Percentiles rank a stretch among this genome's conserved stretches.
Conservation (phyloP, 257 asterid species). For the Jacaranda mimosifolia region DNA sequence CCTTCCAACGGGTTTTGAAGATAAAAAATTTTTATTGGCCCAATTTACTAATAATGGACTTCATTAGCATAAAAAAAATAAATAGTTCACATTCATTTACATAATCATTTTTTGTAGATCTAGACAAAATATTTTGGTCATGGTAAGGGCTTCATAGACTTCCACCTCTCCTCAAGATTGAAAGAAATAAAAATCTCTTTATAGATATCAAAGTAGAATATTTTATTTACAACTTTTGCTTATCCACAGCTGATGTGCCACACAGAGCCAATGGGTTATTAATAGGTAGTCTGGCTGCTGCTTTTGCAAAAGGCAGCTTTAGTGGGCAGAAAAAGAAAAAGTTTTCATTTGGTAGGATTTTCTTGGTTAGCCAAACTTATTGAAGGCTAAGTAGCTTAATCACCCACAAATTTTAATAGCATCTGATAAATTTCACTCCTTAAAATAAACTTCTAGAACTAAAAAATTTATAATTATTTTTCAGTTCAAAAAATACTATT, state of each 20-base stretch:
- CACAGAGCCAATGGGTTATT: too few relatives aligned
- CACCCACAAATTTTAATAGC: neutral
- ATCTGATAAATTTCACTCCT: neutral
- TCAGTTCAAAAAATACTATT: too few relatives aligned
- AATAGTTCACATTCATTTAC: too few relatives aligned
- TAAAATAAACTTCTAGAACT: neutral
- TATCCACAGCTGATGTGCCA: slow-evolving; percentile 4
- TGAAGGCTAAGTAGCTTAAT: neutral
- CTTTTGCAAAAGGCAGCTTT: slow-evolving; percentile 16
- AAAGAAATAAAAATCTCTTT: neutral
- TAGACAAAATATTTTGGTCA: neutral
- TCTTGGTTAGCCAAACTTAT: neutral
- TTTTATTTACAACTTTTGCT: neutral
- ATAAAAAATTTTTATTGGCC: too few relatives aligned
- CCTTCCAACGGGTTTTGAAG: too few relatives aligned
- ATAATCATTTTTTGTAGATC: too few relatives aligned
- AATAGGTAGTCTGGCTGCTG: neutral
- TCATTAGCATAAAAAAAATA: too few relatives aligned
- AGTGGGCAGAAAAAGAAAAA: neutral
- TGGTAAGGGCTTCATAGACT: neutral
- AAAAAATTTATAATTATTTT: too few relatives aligned
- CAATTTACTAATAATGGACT: too few relatives aligned
- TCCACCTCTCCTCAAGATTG: neutral
- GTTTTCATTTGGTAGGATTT: neutral
- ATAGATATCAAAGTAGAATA: neutral